Evolutionary conservation across 345 rosid species (phyloP).

Genomic region (Kernera saxatilis): DNA sequence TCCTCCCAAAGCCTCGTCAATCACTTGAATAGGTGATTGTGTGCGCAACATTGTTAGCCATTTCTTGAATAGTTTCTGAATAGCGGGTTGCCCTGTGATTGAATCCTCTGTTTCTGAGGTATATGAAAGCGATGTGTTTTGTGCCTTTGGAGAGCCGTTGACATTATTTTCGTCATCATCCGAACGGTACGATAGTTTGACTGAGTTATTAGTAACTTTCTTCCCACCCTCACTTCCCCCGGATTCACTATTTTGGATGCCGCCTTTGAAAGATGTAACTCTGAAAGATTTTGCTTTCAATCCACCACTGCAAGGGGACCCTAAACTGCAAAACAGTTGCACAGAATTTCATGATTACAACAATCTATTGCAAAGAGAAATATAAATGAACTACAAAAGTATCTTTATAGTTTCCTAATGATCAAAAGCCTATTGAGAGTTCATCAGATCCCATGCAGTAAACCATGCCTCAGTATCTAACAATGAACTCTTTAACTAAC

Average conservation of each 20-base stretch:
- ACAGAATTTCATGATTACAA: constrained; percentile 18
- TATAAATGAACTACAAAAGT: not conserved
- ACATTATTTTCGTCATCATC: constrained; percentile 53
- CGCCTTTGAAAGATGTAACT: constrained; percentile 77
- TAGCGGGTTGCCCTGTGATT: constrained; percentile 58
- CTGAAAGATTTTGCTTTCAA: constrained; percentile 47
- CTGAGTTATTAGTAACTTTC: constrained; percentile 49
- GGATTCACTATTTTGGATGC: constrained; percentile 51
- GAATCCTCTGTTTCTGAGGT: constrained; percentile 55
- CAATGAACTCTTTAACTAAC: not conserved
- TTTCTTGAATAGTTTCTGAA: constrained; percentile 69
- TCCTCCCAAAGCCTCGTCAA: constrained; percentile 49
- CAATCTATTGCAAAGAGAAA: not conserved
- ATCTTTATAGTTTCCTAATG: not conserved
- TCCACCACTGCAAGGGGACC: constrained; percentile 42
- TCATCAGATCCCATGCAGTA: not conserved
- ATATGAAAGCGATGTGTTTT: constrained; percentile 53
- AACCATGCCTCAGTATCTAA: not conserved
- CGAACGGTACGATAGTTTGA: constrained; percentile 61
- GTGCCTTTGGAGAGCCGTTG: constrained; percentile 54
- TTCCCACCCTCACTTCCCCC: constrained; percentile 48
- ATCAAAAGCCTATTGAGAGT: not conserved
- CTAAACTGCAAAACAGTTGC: constrained; percentile 53
- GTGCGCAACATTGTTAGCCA: constrained; percentile 64
- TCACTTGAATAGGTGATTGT: constrained; percentile 47